phyloP scores from a whole-genome alignment of 2,329 filamentous ascomycete genomes.

The Zymoseptoria pseudotritici region DNA sequence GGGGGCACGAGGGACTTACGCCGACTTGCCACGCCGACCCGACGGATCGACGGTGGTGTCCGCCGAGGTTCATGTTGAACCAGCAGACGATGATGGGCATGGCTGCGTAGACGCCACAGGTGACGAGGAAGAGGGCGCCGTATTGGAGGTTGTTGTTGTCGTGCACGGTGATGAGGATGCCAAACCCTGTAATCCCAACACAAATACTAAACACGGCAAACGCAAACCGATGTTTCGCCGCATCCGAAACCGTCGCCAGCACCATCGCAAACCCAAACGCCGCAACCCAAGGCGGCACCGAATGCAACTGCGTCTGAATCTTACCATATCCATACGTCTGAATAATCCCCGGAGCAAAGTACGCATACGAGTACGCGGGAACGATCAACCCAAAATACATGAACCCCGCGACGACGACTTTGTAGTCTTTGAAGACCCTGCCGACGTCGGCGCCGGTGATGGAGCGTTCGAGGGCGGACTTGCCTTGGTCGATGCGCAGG shows the following conservation, averaged over 20 bases:
- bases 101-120: slow-evolving; percentile 63
- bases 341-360: slow-evolving; percentile 35
- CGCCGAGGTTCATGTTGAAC: slow-evolving; percentile 49
- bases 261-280: slow-evolving; percentile 75
- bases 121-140: slow-evolving; percentile 71
- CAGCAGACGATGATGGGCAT: slow-evolving; percentile 65
- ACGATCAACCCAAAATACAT: slow-evolving; percentile 46
- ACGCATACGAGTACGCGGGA: slow-evolving; percentile 33
- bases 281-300: slow-evolving; percentile 56
- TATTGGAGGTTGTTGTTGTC: slow-evolving; percentile 63
- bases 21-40: slow-evolving; percentile 45
- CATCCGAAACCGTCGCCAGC: slow-evolving; percentile 66
- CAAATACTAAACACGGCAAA: slow-evolving; percentile 64
- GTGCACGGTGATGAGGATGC: slow-evolving; percentile 65
- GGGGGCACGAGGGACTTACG: neutral
- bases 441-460: slow-evolving; percentile 38
- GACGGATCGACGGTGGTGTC: slow-evolving; percentile 43
- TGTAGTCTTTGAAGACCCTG: slow-evolving; percentile 43
- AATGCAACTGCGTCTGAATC: slow-evolving; percentile 49
- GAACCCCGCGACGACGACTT: slow-evolving; percentile 43
- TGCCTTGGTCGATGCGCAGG: slow-evolving; percentile 42
- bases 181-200: slow-evolving; percentile 66
- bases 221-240: slow-evolving; percentile 61
- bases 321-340: slow-evolving; percentile 43
- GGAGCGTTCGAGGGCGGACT: slow-evolving; percentile 37